Percentiles rank a stretch among this genome's conserved stretches.
phyloP scores from a whole-genome alignment of 306 rosid species.

The Quercus robur region DNA sequence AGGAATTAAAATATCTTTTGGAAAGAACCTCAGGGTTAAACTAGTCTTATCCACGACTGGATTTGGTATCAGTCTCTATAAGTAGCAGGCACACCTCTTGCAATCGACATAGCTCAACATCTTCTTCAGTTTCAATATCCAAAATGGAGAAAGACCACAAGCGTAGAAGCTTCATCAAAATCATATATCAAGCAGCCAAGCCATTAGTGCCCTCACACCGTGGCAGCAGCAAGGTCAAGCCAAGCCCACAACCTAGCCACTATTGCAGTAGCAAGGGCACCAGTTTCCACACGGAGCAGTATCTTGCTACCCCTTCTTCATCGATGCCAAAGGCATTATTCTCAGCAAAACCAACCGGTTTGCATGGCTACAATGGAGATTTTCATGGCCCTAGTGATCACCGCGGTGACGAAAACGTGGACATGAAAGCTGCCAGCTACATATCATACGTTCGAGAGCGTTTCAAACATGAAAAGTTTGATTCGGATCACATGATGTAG shows the following conservation, averaged over 20 bases:
- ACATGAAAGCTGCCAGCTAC: slow-evolving; percentile 17
- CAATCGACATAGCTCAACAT: background rate
- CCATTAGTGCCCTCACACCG: background rate
- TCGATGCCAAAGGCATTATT: background rate
- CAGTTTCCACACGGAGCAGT: background rate
- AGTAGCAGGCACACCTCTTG: background rate
- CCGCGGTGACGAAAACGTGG: slow-evolving; percentile 25
- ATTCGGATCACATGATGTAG: background rate
- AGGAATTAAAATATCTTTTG: background rate
- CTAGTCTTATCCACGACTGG: too few species aligned
- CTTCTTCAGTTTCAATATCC: background rate
- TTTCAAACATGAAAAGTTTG: slow-evolving; percentile 16
- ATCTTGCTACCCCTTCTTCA: background rate
- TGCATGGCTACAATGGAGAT: background rate
- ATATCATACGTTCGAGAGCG: slow-evolving; percentile 26
- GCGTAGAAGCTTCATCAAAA: slow-evolving; percentile 23
- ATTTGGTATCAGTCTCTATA: background rate
- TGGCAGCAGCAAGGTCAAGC: slow-evolving; percentile 12
- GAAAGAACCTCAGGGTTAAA: background rate
- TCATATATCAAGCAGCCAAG: slow-evolving; percentile 12
- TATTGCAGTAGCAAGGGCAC: background rate
- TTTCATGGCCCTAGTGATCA: background rate
- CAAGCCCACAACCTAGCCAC: slow-evolving; percentile 1
- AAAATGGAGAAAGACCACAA: slow-evolving; percentile 23
- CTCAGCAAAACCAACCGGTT: background rate